These are phyloP conservation scores for Pseudozyma pruni DNA, from an alignment of 1,284 basidiomycete species.

Conservation along the genomic window DNA sequence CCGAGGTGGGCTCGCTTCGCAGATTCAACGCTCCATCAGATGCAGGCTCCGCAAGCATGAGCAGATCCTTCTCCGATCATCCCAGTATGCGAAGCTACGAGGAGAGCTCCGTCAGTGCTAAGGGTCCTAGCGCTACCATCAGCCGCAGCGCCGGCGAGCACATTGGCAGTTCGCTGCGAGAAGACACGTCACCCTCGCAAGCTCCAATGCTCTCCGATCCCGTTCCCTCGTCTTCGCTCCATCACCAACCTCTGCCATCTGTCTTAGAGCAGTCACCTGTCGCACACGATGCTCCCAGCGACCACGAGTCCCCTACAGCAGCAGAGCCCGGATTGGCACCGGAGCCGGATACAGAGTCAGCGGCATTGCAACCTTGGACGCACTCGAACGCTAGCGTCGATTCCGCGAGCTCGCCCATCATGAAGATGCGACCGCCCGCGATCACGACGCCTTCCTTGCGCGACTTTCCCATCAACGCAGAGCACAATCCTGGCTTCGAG, in stretches of 20 bases:
- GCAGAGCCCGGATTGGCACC: background rate
- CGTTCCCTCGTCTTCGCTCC: background rate
- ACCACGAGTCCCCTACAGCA: conserved; percentile 1
- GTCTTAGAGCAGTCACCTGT: conserved; percentile 13
- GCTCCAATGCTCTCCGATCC: background rate
- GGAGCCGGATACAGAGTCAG: background rate
- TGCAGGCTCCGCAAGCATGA: conserved; percentile 21
- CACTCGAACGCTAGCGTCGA: conserved; percentile 20
- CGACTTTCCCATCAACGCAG: conserved; percentile 33
- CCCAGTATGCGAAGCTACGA: conserved; percentile 39
- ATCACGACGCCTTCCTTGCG: conserved; percentile 29
- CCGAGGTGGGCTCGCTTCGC: conserved; percentile 26
- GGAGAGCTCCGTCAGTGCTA: conserved; percentile 36
- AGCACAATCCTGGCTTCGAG: conserved; percentile 26
- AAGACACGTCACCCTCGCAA: conserved; percentile 27
- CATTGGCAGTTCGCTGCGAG: conserved; percentile 18
- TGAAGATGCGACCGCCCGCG: conserved; percentile 33
- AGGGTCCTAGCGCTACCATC: conserved; percentile 37
- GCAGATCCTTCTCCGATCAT: conserved; percentile 23
- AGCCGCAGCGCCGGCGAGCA: conserved; percentile 28
- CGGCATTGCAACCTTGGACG: conserved; percentile 11
- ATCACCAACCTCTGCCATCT: conserved; percentile 8
- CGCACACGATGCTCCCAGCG: background rate
- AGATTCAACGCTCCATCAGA: conserved; percentile 27
- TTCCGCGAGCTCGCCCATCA: conserved; percentile 34